These are phyloP conservation scores for Basipetospora chlamydospora DNA, from an alignment of 2,329 filamentous ascomycete genomes.

Conservation along the genomic window DNA sequence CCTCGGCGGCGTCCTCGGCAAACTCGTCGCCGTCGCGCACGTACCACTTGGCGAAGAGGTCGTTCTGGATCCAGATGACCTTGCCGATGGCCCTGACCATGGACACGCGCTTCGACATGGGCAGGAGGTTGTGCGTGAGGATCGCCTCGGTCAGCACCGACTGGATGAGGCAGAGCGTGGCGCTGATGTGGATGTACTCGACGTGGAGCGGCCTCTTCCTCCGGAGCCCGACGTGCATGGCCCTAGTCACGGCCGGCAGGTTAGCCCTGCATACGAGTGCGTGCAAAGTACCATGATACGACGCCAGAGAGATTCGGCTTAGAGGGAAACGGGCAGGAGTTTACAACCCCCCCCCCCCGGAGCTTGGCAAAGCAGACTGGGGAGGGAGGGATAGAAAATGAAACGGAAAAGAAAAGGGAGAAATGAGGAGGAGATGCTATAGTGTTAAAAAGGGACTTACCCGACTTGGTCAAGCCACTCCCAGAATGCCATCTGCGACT, in stretches of 20 bases:
- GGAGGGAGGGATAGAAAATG: too few species aligned
- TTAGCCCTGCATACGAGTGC: too few species aligned
- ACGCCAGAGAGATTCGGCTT: background rate
- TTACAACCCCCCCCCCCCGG: too few species aligned
- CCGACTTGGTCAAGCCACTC: conserved; percentile 74
- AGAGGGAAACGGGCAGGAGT: background rate
- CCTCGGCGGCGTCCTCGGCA: conserved; percentile 12
- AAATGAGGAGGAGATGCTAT: too few species aligned
- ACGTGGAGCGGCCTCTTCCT: conserved; percentile 60
- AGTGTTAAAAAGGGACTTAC: conserved; percentile 23
- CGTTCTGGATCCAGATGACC: conserved; percentile 80
- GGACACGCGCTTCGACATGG: conserved; percentile 53
- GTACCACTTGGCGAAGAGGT: conserved; percentile 71
- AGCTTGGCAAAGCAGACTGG: too few species aligned
- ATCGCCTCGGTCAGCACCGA: conserved; percentile 67
- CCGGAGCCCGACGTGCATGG: conserved; percentile 71
- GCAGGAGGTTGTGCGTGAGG: conserved; percentile 53
- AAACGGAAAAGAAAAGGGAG: too few species aligned
- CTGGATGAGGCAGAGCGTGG: conserved; percentile 58
- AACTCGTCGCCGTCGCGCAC: conserved; percentile 54
- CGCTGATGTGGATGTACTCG: conserved; percentile 68
- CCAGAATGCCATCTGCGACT: conserved; percentile 65
- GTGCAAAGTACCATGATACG: too few species aligned
- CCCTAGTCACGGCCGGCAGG: conserved; percentile 21
- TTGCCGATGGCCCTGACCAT: conserved; percentile 66